Percentiles rank a stretch among this genome's conserved stretches.
Conservation (phyloP, 1,284 basidiomycete species). For the Serendipita sp. region DNA sequence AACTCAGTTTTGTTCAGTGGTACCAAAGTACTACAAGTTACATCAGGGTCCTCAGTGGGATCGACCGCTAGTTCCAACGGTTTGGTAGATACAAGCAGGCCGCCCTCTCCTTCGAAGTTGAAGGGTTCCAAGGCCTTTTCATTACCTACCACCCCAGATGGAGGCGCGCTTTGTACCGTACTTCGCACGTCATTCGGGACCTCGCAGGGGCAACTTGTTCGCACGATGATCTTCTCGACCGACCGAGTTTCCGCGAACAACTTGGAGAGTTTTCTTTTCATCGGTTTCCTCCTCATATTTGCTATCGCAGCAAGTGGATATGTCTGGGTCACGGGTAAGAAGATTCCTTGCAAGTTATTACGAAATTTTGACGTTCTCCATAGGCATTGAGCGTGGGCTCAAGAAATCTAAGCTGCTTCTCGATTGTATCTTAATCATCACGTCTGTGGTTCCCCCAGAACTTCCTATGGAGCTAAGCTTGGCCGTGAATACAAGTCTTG, state of each 20-base stretch:
- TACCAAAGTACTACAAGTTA: conserved; percentile 84
- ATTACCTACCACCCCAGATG: conserved; percentile 51
- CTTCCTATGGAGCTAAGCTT: conserved; percentile 91
- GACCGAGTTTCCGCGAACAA: conserved; percentile 93
- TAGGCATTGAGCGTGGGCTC: conserved; percentile 75
- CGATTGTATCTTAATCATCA: conserved; percentile 89
- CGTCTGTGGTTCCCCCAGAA: conserved; percentile 90
- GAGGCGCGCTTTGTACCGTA: conserved; percentile 80
- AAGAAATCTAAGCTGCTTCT: conserved; percentile 87
- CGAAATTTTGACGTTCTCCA: background rate
- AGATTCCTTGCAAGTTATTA: conserved; percentile 4
- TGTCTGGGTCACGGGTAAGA: conserved; percentile 79
- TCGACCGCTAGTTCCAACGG: background rate
- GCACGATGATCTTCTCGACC: conserved; percentile 95
- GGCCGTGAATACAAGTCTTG: conserved; percentile 86
- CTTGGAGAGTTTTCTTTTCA: conserved; percentile 85
- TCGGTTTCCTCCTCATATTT: conserved; percentile 89
- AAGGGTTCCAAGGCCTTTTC: background rate
- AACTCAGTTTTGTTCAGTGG: conserved; percentile 86
- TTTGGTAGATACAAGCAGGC: background rate
- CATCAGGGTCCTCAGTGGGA: conserved; percentile 21
- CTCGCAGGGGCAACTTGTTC: conserved; percentile 84
- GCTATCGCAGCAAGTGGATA: conserved; percentile 92
- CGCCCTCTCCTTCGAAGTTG: conserved; percentile 25
- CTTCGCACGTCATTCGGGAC: conserved; percentile 94